A percentile compares a stretch with the other conserved stretches of the same genome.
Evolutionary conservation across 495 filamentous ascomycete genomes (phyloP).

Genomic region (Friedmanniomyces simplex): DNA sequence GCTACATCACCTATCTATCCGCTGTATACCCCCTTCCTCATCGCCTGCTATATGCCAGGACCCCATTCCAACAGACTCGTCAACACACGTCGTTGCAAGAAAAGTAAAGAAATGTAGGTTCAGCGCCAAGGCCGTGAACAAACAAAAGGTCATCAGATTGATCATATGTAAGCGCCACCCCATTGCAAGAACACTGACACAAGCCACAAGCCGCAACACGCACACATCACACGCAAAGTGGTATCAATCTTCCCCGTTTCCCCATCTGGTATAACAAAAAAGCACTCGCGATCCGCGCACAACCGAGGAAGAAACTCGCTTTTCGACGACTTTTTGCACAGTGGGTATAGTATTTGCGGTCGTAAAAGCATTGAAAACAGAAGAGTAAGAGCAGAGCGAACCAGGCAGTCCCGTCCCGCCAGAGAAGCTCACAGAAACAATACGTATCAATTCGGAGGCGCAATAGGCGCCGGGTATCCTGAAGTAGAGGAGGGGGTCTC

Average conservation of each 20-base stretch:
- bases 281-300: background rate
- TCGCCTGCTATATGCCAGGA: too few relatives aligned
- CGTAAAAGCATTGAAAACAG: constrained; percentile 1
- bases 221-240: background rate
- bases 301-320: background rate
- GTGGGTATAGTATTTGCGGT: constrained; percentile 14
- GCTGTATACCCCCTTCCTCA: too few relatives aligned
- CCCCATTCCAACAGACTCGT: too few relatives aligned
- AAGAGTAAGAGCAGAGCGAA: background rate
- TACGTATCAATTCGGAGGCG: constrained; percentile 23
- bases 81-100: too few relatives aligned
- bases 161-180: too few relatives aligned
- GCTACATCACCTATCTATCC: too few relatives aligned
- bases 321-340: constrained; percentile 7
- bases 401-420: background rate
- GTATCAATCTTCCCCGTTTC: background rate
- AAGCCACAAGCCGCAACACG: background rate
- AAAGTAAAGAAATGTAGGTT: too few relatives aligned
- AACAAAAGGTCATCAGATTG: too few relatives aligned
- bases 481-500: constrained; percentile 22
- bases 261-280: background rate
- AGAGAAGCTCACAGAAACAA: too few relatives aligned
- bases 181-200: too few relatives aligned
- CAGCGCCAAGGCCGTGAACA: too few relatives aligned
- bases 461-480: constrained; percentile 38